phyloP scores from a whole-genome alignment of 176 grass and related monocot genomes.

The Eremochloa ophiuroides region DNA sequence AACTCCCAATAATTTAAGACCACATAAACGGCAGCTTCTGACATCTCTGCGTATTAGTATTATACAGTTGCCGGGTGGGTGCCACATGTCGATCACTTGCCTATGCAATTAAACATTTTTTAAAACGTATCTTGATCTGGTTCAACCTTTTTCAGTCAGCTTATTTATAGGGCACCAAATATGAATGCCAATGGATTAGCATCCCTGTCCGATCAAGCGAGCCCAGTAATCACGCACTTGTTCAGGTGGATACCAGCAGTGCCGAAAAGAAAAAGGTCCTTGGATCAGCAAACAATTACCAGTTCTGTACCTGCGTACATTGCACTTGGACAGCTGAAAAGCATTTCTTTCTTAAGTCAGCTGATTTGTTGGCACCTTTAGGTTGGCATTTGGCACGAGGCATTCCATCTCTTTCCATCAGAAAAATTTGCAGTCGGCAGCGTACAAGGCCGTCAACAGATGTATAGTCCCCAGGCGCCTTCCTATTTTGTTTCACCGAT shows the following conservation, averaged over 20 bases:
- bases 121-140: not conserved
- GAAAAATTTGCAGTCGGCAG: not conserved
- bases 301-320: too few relatives aligned
- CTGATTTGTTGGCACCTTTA: too few relatives aligned
- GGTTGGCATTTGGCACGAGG: not conserved
- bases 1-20: not conserved
- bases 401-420: not conserved
- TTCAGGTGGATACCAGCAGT: constrained; percentile 6
- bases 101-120: not conserved
- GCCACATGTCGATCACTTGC: not conserved
- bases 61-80: not conserved
- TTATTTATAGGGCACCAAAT: not conserved
- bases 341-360: not conserved
- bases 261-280: not conserved
- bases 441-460: too few relatives aligned
- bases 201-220: not conserved
- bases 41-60: not conserved
- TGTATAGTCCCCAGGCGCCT: too few relatives aligned
- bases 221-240: constrained; percentile 20
- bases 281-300: not conserved
- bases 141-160: not conserved
- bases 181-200: not conserved
- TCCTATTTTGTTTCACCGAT: too few relatives aligned
- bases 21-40: not conserved
- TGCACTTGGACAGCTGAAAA: not conserved